Evolutionary conservation across 148 eudicot genomes (phyloP), one percentile per base, ranked within the genome.

Genomic region (Dysphania ambrosioides): DNA sequence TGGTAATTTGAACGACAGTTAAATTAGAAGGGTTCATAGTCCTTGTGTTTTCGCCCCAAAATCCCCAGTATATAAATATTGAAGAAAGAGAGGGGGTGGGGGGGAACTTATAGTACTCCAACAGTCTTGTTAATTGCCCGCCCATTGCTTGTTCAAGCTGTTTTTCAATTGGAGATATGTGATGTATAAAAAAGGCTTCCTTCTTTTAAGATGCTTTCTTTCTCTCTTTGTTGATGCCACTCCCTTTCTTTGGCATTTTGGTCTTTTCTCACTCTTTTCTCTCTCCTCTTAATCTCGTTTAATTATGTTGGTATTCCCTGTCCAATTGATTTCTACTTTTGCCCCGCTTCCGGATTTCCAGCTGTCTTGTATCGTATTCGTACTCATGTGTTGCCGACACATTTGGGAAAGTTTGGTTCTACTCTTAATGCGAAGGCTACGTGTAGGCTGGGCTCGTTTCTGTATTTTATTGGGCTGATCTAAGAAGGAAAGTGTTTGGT

Each of bases 1-100:
- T 55, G 68, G n/a, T 70, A 66, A 83, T 86, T 86, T 83, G 80
- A 83, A 83, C 81, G 83, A 83, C 80, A 79, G 89, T 86, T 86
- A 79, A 38, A 72, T 31, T n/a, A 47, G 51, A 64, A 64, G 62
- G 69, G 71, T 71, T 72, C 53, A 65, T 44, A 63, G 79, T 66
- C 73, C 65, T 51, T 62, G 30, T 38, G 69, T 47, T 72, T 78
- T 75, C 83, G 78, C 80, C 49, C 40, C 66, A 23, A 55, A 47
- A 63, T 23, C n/a, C 70, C 40, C 63, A 64, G 58, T 35, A 30
- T 69, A 79, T 35, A 62, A 30, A 21, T 57, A 30, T 1, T 0
- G 27, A 74, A 67, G 64, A 67, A n/a, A 62, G 55, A 77, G 67
- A 42, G 59, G 66, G n/a, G n/a, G n/a, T n/a, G n/a, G n/a, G n/a